These are phyloP conservation scores for Lumnitzera racemosa DNA, from an alignment of 345 rosid species.

Conservation along the genomic window DNA sequence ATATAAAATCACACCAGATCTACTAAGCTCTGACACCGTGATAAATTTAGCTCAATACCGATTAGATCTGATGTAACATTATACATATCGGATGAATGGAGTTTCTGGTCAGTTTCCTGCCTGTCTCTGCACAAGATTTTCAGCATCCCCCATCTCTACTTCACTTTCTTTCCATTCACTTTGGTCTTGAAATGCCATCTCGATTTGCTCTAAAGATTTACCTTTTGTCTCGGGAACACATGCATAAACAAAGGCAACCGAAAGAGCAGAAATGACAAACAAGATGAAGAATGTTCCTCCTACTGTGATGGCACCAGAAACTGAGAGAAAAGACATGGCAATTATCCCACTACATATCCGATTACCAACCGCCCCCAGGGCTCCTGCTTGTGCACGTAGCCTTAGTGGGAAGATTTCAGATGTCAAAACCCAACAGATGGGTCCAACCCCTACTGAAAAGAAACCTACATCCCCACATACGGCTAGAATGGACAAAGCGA, in stretches of 20 bases:
- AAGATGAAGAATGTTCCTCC: constrained; percentile 65
- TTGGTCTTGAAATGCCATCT: constrained; percentile 42
- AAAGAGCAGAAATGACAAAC: constrained; percentile 48
- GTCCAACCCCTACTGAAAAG: constrained; percentile 79
- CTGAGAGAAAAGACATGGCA: constrained; percentile 75
- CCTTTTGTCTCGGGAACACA: constrained; percentile 76
- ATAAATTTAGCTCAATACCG: too few species aligned
- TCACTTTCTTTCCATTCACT: constrained; percentile 29
- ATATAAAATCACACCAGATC: too few species aligned
- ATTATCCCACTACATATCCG: constrained; percentile 69
- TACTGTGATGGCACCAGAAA: constrained; percentile 46
- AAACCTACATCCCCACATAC: constrained; percentile 75
- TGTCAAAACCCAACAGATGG: constrained; percentile 77
- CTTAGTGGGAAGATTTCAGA: constrained; percentile 72
- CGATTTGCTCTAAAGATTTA: constrained; percentile 74
- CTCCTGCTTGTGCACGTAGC: constrained; percentile 75
- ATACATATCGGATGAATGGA: too few species aligned
- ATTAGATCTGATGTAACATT: too few species aligned
- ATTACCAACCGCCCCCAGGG: constrained; percentile 72
- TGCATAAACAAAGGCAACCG: constrained; percentile 50
- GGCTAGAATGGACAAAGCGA: constrained; percentile 40
- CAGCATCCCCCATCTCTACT: constrained; percentile 66
- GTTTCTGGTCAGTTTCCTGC: constrained; percentile 1
- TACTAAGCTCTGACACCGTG: too few species aligned
- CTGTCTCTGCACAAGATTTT: constrained; percentile 57